Evolutionary conservation across 2,329 filamentous ascomycete genomes (phyloP).

Genomic region (Sporothrix variecibatus): DNA sequence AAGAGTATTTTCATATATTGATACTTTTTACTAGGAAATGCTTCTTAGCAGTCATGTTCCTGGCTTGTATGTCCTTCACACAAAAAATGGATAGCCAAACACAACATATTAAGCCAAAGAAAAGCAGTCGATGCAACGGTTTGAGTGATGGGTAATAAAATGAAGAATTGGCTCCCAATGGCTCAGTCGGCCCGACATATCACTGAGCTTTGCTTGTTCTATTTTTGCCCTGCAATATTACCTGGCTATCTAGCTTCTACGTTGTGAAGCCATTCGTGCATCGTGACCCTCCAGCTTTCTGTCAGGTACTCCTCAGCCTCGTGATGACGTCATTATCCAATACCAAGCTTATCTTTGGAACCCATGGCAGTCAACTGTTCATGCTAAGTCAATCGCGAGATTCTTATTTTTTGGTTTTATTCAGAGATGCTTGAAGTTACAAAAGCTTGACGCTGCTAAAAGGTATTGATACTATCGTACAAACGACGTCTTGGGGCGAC

Average conservation of each 20-base stretch:
- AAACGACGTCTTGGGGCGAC: not conserved
- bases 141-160: not conserved
- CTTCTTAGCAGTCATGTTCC: not conserved
- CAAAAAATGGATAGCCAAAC: not conserved
- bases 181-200: not conserved
- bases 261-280: not conserved
- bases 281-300: not conserved
- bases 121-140: not conserved
- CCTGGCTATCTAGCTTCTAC: not conserved
- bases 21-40: not conserved
- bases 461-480: not conserved
- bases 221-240: not conserved
- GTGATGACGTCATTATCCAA: conserved; percentile 22
- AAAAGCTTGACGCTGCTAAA: not conserved
- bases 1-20: not conserved
- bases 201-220: not conserved
- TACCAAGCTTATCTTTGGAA: not conserved
- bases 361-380: not conserved
- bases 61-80: not conserved
- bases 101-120: not conserved
- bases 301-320: conserved; percentile 11
- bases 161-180: not conserved
- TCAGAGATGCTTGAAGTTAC: too few species aligned
- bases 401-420: too few species aligned
- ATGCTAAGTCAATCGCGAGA: not conserved